Base-by-base conservation (phyloP, 2,329 filamentous ascomycete genomes). In the Atkinsonella texensis region DNA sequence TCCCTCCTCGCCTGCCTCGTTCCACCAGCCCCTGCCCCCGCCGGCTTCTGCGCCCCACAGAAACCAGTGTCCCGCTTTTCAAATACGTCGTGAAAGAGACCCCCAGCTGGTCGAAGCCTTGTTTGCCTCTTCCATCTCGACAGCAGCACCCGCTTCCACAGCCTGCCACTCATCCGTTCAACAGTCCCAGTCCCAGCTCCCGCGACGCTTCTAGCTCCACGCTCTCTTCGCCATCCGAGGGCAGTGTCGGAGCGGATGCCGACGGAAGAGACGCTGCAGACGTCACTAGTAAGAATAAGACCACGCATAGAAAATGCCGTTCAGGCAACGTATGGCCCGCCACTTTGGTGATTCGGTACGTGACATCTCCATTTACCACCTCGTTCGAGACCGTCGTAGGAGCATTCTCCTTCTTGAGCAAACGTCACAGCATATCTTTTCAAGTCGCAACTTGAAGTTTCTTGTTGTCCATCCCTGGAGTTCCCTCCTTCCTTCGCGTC, bases 291-390 rank as follows among this genome's bases (percentile, higher is more conserved):
- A 46, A 50, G 42, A 46, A 40, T 28, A 39, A 46, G 42, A 46
- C 31, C 43, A 38, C 9, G 33, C 42, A 17, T 42, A 46, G 40
- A 67, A 57, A 52, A 70, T 70, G 68, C 65, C 67, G 20, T 68
- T 70, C 53, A 62, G 68, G 50, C 64, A 70, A 57, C 65, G 66
- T 51, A 68, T 74, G 63, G 70, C 70, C 49, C 72, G 72, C 61
- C 70, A 71, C 48, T 71, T 74, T 54, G 72, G 72, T 61, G 72
- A 74, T 57, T 68, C 71, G 56, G 70, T 73, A 68, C 60, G 70
- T 63, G 54, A 54, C 17, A 44, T 41, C 10, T 35, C 10, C 17
- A 7, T 33, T 12, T n/a, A 20, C 12, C 5, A 6, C 35, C 8
- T 5, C 23, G 51, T 52, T 15, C 12, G n/a, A 15, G 18, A 15